Base-by-base conservation (phyloP, 805 yeast species). In the Candida silvicultrix region DNA sequence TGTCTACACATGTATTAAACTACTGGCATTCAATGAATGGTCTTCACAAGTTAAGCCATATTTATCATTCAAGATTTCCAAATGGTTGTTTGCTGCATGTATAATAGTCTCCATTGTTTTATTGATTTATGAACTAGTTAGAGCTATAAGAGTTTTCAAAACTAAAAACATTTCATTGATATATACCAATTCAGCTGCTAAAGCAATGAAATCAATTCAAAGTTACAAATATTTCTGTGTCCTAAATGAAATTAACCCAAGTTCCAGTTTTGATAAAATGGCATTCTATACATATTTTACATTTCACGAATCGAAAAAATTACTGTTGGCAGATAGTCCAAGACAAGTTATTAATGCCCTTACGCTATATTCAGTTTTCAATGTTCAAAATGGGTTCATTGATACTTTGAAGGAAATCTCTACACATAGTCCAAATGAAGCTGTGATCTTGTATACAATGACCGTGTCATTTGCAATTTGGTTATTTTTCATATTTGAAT, bases 311-410 rank as follows among this genome's bases (percentile, higher is more conserved):
- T 83, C 79, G 52, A 55, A 85, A 14, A 67, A 78, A 40, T 73
- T 88, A 53, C 55, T 88, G 10, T 67, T 86, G 40, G 89, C 95
- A 0, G 96, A 89, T 54, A 74, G 89, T 16, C 97, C 97, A 21
- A 78, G 97, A 64, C 96, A 89, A 64, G 82, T 86, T 1, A 77
- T 89, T 50, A 89, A 89, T 59, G 85, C 89, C 23, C 68, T 85
- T 53, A 87, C 97, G 0, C 65, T 84, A 19, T 76, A 73, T 65
- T 73, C 80, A 2, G 77, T 75, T 5, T 57, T 75, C 18, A 57
- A 73, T 14, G 55, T 66, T 16, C 59, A 60, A 32, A 47, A 57
- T 7, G 61, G 57, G 15, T 62, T 71, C 44, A 47, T 52, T 53
- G 47, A 47, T 1, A 78, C 81, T 39, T 74, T 88, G 41, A 68